phyloP scores from a whole-genome alignment of 2,329 filamentous ascomycete species.

The Fonsecaea pugnacius region DNA sequence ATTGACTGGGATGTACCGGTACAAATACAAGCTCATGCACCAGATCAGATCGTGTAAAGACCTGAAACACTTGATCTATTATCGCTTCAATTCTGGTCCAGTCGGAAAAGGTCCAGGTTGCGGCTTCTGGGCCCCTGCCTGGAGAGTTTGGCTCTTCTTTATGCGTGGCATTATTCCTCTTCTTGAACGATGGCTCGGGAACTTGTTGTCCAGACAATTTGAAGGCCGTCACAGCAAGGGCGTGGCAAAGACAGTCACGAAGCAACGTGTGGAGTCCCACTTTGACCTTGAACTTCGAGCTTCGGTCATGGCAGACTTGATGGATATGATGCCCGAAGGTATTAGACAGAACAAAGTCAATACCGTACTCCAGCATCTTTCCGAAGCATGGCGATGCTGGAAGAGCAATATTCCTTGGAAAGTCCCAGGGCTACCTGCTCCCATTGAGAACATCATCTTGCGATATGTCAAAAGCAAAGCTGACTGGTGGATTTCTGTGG shows the following conservation, averaged over 20 bases:
- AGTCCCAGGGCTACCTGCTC: slow-evolving; percentile 91
- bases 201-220: slow-evolving; percentile 94
- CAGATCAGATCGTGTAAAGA: slow-evolving; percentile 99
- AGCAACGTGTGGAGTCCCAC: slow-evolving; percentile 97
- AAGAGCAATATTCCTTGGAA: slow-evolving; percentile 99
- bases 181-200: slow-evolving; percentile 95
- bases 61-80: slow-evolving; percentile 98
- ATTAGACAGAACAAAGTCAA: slow-evolving; percentile 99
- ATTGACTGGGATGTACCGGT: slow-evolving; percentile 98
- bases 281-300: slow-evolving; percentile 96
- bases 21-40: slow-evolving; percentile 99
- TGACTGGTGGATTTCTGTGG: slow-evolving; percentile 99
- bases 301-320: slow-evolving; percentile 97
- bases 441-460: slow-evolving; percentile 98
- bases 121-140: slow-evolving; percentile 98
- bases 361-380: slow-evolving; percentile 93
- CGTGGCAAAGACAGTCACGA: slow-evolving; percentile 97
- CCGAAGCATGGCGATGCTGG: slow-evolving; percentile 99
- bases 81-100: slow-evolving; percentile 94
- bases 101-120: slow-evolving; percentile 98
- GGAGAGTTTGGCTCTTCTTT: slow-evolving; percentile 99
- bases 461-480: slow-evolving; percentile 99
- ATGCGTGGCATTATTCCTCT: slow-evolving; percentile 98
- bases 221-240: slow-evolving; percentile 98
- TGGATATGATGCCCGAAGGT: slow-evolving; percentile 99